Base-by-base conservation (phyloP, 2,329 filamentous ascomycete genomes). In the Scedosporium boydii region DNA sequence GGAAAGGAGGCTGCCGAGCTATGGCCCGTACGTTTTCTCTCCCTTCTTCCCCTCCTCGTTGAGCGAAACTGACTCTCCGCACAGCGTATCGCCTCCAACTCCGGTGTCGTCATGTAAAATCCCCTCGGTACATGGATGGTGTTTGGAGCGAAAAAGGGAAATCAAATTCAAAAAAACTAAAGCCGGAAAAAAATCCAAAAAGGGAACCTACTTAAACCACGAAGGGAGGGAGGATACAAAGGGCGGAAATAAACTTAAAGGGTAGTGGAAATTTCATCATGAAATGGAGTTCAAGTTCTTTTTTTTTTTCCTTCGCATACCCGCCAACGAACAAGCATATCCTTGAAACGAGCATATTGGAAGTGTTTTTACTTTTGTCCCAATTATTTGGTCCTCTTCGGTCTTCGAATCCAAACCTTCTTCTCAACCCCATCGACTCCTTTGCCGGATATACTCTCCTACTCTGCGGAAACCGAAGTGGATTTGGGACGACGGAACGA, bases 1-100 rank as follows among this genome's bases (percentile, higher is more conserved):
- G 95, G 93, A 80, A 99, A 99, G 89, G 95, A 99, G 85, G 95
- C 95, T 78, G 95, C 95, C 79, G 95, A 99, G 85, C 87, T 99
- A 75, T 99, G 95, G 95, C 95, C 95, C 78, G 91, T 93, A 85
- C 82, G 89, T 86, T 66, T 3, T 23, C 41, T 27, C 23, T 6
- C 29, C 21, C 26, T 38, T 44, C 1, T 42, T 16, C 6, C 27
- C 12, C 16, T 9, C 4, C 5, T 16, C 34, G 57, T 21, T 2
- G 18, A 3, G 5, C 9, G 34, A 64, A 62, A 63, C 73, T 80
- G 70, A 80, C 71, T 59, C 65, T 56, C 18, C 10, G 3, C 18
- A 23, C 70, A 93, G 89, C 93, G 93, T 97, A 98, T 98, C 82
- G 95, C 95, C 80, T 92, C 88, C 87, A 99, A 99, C 90, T 96